Evolutionary conservation across 2,329 filamentous ascomycete genomes (phyloP).

Genomic region (Sclerotinia minor): DNA sequence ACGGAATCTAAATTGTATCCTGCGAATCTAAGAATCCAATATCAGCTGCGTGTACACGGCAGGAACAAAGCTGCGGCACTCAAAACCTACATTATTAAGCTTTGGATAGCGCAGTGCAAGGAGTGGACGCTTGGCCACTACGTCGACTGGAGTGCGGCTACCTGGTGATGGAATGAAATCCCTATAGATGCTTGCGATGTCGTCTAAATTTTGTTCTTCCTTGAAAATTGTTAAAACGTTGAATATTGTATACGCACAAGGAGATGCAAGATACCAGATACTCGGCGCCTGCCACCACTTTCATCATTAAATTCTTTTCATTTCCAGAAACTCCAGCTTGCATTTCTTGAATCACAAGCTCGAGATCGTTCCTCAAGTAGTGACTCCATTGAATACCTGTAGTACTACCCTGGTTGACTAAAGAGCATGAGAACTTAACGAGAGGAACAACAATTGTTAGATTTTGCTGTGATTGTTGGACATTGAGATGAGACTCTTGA

Average conservation of each 20-base stretch:
- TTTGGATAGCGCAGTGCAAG: conserved; percentile 44
- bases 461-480: conserved; percentile 28
- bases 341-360: conserved; percentile 35
- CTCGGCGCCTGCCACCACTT: conserved; percentile 45
- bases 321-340: conserved; percentile 31
- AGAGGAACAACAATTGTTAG: conserved; percentile 34
- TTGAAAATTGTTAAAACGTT: conserved; percentile 26
- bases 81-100: conserved; percentile 33
- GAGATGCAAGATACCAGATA: conserved; percentile 44
- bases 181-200: conserved; percentile 31
- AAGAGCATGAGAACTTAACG: conserved; percentile 40
- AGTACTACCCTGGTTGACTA: conserved; percentile 30
- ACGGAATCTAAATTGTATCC: conserved; percentile 48
- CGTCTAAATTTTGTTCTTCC: conserved; percentile 40
- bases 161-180: conserved; percentile 29
- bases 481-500: conserved; percentile 2
- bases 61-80: neutral
- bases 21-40: conserved; percentile 42
- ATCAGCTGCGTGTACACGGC: neutral
- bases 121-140: conserved; percentile 40
- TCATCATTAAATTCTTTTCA: conserved; percentile 38
- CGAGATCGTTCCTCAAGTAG: conserved; percentile 35
- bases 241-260: neutral
- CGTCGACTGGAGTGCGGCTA: conserved; percentile 39
- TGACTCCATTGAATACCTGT: conserved; percentile 38